Evolutionary conservation across 1,284 basidiomycete species (phyloP).

Genomic region (Irpex lacteus): DNA sequence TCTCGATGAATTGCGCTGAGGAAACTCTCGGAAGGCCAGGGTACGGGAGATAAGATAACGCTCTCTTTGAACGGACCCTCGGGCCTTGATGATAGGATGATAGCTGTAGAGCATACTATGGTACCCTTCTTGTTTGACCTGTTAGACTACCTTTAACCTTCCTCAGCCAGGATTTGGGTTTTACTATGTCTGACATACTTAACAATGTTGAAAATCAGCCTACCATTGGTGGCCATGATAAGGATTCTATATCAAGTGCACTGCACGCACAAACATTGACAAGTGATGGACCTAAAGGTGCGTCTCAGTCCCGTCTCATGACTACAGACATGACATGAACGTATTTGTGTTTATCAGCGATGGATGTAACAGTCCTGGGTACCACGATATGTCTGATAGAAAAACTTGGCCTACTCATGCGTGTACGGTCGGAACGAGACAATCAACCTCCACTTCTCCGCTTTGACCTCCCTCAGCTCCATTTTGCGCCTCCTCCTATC

Average conservation of each 20-base stretch:
- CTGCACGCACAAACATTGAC: too few relatives aligned
- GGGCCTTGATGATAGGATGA: not conserved
- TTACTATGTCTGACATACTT: not conserved
- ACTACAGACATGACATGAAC: too few relatives aligned
- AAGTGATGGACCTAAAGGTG: too few relatives aligned
- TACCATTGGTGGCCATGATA: too few relatives aligned
- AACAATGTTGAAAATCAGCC: too few relatives aligned
- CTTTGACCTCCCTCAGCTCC: not conserved
- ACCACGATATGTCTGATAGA: too few relatives aligned
- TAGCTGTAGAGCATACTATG: not conserved
- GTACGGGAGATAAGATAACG: not conserved
- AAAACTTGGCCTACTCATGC: too few relatives aligned
- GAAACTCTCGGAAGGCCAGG: not conserved
- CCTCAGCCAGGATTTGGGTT: not conserved
- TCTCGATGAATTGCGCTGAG: not conserved
- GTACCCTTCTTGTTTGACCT: not conserved
- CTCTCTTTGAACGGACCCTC: not conserved
- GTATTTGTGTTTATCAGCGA: too few relatives aligned
- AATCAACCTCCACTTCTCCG: conserved; percentile 11
- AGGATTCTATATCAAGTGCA: too few relatives aligned
- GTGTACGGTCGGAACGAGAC: conserved; percentile 4
- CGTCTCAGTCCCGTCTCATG: too few relatives aligned
- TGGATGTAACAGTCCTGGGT: too few relatives aligned
- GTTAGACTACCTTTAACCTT: not conserved
- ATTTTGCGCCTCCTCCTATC: not conserved